Percentiles rank a stretch among this genome's conserved stretches.
These are phyloP conservation scores for Arctostaphylos glauca DNA, from an alignment of 148 eudicot genomes.

Conservation along the genomic window DNA sequence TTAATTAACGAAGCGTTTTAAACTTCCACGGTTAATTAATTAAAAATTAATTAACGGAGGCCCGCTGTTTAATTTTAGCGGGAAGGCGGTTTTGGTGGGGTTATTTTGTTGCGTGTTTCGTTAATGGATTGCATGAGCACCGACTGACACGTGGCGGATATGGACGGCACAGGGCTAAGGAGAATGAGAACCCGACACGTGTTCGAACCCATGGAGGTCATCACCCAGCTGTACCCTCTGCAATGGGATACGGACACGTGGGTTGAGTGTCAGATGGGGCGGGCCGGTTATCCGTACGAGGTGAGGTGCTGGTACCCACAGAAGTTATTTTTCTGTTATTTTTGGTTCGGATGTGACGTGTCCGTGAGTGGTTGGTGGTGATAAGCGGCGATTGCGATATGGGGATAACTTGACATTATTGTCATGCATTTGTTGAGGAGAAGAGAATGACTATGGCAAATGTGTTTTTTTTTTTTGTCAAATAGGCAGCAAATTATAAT, in stretches of 20 bases:
- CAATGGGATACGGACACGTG: conserved; percentile 8
- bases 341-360: not conserved
- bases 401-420: not conserved
- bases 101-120: not conserved
- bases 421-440: too few species aligned
- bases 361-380: not conserved
- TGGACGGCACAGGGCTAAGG: not conserved
- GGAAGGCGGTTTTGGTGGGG: not conserved
- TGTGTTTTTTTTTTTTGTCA: too few species aligned
- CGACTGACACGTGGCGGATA: not conserved
- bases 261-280: not conserved
- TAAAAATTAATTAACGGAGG: not conserved
- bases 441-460: too few species aligned
- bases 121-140: not conserved
- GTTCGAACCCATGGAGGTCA: not conserved
- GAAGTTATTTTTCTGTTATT: not conserved
- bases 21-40: not conserved
- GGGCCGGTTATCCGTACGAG: conserved; percentile 3
- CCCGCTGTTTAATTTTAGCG: not conserved
- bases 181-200: not conserved
- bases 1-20: not conserved
- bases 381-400: conserved; percentile 7
- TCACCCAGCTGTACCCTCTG: not conserved
- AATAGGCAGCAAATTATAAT: too few species aligned
- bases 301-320: not conserved